Base-by-base conservation (phyloP, 805 yeast species). In the Candida oleophila region DNA sequence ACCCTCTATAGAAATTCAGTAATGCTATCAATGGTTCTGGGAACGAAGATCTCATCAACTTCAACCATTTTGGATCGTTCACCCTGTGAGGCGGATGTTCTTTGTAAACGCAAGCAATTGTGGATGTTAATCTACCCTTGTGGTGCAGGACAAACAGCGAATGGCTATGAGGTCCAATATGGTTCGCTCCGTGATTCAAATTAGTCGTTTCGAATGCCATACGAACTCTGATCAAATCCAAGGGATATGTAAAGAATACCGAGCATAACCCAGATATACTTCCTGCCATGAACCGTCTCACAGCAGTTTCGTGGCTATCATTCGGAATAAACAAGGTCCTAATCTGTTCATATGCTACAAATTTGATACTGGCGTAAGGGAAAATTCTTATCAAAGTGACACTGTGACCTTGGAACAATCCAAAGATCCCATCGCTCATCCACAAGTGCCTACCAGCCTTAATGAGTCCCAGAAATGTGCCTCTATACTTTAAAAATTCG, bases 281-380 rank as follows among this genome's bases (percentile, higher is more conserved):
- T 2, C 99, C 99, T 4, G 97, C 87, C 59, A 87, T 55, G 49
- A 91, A 74, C 52, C 99, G 73, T 57, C 98, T 78, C 32, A 77
- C 69, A 3, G 87, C 89, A 1, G 96, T 88, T 63, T 94, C 99
- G 57, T 81, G 78, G 11, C 70, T 69, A 47, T 81, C 84, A 43
- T 77, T 71, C 2, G 96, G 96, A 43, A 94, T 94, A 49, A 94
- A 65, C 1, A 87, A 46, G 11, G 87, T 75, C 50, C 99, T 70
- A 41, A 91, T 81, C 65, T 94, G 98, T 67, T 94, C 99, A 65
- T 94, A 94, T 8, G 96, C 91, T 14, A 94, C 96, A 65, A 92
- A 94, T 64, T 94, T 94, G 59, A 94, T 87, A 9, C 97, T 96
- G 3, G 99, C 97, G 64, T 94, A 94, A 1, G 99, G 99, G 64